Conservation (phyloP, 2,329 filamentous ascomycete genomes). For the Diplodia sapinea region DNA sequence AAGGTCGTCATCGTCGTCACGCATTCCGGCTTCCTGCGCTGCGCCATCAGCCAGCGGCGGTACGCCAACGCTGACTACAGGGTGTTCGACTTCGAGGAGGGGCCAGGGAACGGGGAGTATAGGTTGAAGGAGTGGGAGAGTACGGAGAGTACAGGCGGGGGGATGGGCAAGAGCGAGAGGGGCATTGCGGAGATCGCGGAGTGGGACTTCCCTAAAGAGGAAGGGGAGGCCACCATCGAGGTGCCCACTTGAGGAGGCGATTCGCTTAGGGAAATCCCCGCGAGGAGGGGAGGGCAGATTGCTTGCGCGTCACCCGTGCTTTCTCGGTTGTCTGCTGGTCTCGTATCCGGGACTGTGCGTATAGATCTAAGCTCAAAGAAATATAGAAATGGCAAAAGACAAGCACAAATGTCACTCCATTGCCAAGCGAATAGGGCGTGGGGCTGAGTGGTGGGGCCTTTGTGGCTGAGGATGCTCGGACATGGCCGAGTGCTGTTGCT, state of each 20-base stretch:
- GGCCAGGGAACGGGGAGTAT: slow-evolving; percentile 36
- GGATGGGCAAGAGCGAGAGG: slow-evolving; percentile 58
- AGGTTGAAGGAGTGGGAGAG: slow-evolving; percentile 56
- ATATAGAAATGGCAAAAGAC: not conserved
- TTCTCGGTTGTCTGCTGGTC: not conserved
- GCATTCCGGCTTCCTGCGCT: slow-evolving; percentile 68
- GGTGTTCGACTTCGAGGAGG: slow-evolving; percentile 63
- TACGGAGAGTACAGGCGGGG: slow-evolving; percentile 58
- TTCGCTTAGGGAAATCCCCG: not conserved
- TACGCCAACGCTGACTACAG: slow-evolving; percentile 69
- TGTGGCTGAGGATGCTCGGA: slow-evolving; percentile 18
- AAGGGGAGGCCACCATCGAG: slow-evolving; percentile 14
- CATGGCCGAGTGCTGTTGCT: not conserved
- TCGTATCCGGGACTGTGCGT: not conserved
- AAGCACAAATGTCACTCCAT: not conserved
- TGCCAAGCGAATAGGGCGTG: slow-evolving; percentile 18
- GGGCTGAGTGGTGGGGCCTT: slow-evolving; percentile 3
- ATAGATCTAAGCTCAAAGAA: slow-evolving; percentile 10
- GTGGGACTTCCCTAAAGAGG: slow-evolving; percentile 38
- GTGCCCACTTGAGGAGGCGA: slow-evolving; percentile 10
- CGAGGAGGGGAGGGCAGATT: not conserved
- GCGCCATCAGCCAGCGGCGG: slow-evolving; percentile 58
- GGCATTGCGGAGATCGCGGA: slow-evolving; percentile 37
- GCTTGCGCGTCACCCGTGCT: not conserved
- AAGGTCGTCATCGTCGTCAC: slow-evolving; percentile 68